A percentile compares a stretch with the other conserved stretches of the same genome.
phyloP scores from a whole-genome alignment of 2,329 filamentous ascomycete species.

The Ophidiomyces ophidiicola region DNA sequence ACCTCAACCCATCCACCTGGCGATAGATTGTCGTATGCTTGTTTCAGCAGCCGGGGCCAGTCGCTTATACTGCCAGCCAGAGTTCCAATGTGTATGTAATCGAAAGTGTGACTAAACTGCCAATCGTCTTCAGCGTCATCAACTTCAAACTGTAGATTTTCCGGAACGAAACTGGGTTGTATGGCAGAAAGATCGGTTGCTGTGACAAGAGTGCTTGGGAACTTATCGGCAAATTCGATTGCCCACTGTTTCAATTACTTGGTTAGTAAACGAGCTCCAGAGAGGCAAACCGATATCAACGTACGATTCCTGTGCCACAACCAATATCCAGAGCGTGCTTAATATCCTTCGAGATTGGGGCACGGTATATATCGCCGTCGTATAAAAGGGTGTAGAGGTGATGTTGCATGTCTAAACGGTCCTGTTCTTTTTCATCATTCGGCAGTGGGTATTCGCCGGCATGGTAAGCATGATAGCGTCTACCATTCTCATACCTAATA shows the following conservation, averaged over 20 bases:
- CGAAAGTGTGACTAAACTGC: slow-evolving; percentile 28
- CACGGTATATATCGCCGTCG: slow-evolving; percentile 28
- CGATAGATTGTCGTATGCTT: slow-evolving; percentile 19
- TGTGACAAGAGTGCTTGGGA: slow-evolving; percentile 8
- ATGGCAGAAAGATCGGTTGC: slow-evolving; percentile 14
- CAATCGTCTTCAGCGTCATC: slow-evolving; percentile 33
- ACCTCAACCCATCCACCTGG: slow-evolving; percentile 24
- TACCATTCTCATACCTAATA: slow-evolving; percentile 33
- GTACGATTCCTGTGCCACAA: slow-evolving; percentile 37
- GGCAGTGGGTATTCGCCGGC: slow-evolving; percentile 34
- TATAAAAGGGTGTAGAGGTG: slow-evolving; percentile 28
- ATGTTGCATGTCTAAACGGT: slow-evolving; percentile 32
- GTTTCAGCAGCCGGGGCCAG: slow-evolving; percentile 20
- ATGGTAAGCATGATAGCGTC: slow-evolving; percentile 34
- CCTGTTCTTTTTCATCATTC: slow-evolving; percentile 36
- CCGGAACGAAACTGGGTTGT: slow-evolving; percentile 27
- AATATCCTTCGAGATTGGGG: slow-evolving; percentile 25
- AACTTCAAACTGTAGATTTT: slow-evolving; percentile 41
- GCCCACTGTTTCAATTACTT: slow-evolving; percentile 5
- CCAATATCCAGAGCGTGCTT: slow-evolving; percentile 36
- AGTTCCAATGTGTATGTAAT: slow-evolving; percentile 30
- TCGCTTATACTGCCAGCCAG: slow-evolving; percentile 28
- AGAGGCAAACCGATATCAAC: slow-evolving; percentile 9
- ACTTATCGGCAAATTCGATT: slow-evolving; percentile 13
- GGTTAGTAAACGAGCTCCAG: not conserved